Percentiles rank a stretch among this genome's conserved stretches.
Conservation (phyloP, 116 monocot genomes). For the Cymodocea nodosa region DNA sequence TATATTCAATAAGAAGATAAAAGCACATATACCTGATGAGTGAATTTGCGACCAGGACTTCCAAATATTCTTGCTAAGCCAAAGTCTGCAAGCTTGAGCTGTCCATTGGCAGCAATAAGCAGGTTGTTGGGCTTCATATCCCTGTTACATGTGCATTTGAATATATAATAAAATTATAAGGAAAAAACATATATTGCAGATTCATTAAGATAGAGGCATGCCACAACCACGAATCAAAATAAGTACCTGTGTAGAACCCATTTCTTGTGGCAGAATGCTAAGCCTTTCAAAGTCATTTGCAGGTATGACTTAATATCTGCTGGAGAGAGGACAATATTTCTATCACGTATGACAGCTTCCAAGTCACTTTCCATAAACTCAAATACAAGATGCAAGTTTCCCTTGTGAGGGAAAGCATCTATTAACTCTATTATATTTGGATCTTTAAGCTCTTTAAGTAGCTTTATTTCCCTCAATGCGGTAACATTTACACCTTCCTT, state of each 20-base stretch:
- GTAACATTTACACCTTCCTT: conserved; percentile 96
- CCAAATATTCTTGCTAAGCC: conserved; percentile 95
- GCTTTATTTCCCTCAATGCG: conserved; percentile 95
- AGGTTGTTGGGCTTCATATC: conserved; percentile 98
- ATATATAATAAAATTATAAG: neutral
- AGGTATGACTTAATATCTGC: conserved; percentile 86
- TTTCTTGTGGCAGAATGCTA: conserved; percentile 83
- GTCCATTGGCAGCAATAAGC: conserved; percentile 80
- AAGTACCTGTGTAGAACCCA: conserved; percentile 88
- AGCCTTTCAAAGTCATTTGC: conserved; percentile 89
- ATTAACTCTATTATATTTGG: conserved; percentile 92
- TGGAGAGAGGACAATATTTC: conserved; percentile 85
- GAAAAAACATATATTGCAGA: too few relatives aligned
- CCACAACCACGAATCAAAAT: neutral
- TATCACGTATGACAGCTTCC: conserved; percentile 92
- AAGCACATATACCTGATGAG: conserved; percentile 20
- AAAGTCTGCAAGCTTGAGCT: conserved; percentile 95
- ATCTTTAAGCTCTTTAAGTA: conserved; percentile 88
- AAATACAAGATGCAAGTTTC: conserved; percentile 93
- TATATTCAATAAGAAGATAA: neutral
- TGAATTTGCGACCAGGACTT: conserved; percentile 77
- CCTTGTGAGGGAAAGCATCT: conserved; percentile 93
- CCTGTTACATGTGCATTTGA: conserved; percentile 26
- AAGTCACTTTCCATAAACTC: conserved; percentile 97
- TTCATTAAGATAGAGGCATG: too few relatives aligned